Conservation (phyloP, 106 monocot genomes). For the Xerophyta viscosa region DNA sequence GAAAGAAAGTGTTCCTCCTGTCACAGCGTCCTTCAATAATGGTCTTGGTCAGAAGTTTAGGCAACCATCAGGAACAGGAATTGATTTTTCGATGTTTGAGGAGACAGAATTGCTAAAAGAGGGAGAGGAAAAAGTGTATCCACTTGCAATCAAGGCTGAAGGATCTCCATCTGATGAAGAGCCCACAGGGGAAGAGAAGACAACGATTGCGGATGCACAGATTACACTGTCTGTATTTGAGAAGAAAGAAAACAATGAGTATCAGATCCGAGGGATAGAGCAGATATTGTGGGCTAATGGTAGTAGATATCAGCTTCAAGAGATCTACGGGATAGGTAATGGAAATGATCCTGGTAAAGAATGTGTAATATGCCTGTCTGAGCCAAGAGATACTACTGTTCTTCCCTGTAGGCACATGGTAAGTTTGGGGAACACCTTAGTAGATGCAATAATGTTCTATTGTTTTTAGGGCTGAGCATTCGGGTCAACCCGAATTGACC, state of each 20-base stretch:
- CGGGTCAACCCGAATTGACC: too few species aligned
- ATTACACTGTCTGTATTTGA: slow-evolving; percentile 62
- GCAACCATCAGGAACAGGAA: slow-evolving; percentile 52
- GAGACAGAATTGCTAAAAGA: slow-evolving; percentile 35
- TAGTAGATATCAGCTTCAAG: slow-evolving; percentile 55
- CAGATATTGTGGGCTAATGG: slow-evolving; percentile 58
- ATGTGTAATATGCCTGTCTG: slow-evolving; percentile 69
- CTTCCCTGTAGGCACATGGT: slow-evolving; percentile 81
- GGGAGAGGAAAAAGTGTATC: slow-evolving; percentile 38
- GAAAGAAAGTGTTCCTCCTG: slow-evolving; percentile 30
- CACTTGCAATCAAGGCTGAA: slow-evolving; percentile 61
- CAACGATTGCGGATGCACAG: slow-evolving; percentile 33
- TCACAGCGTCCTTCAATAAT: slow-evolving; percentile 38
- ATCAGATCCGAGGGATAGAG: slow-evolving; percentile 36
- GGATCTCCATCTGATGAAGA: slow-evolving; percentile 21
- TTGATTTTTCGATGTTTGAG: slow-evolving; percentile 45
- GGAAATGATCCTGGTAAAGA: slow-evolving; percentile 67
- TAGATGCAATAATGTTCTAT: too few species aligned
- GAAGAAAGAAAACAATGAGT: slow-evolving; percentile 45
- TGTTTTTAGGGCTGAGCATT: too few species aligned
- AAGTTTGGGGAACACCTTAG: not conserved
- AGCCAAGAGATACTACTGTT: slow-evolving; percentile 69
- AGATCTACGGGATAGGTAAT: slow-evolving; percentile 75
- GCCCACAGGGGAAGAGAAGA: slow-evolving; percentile 13
- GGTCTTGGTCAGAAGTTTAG: slow-evolving; percentile 67